Percentiles rank a stretch among this genome's conserved stretches.
phyloP scores from a whole-genome alignment of 768 basidiomycete species.

The Lactifluus pinguis region DNA sequence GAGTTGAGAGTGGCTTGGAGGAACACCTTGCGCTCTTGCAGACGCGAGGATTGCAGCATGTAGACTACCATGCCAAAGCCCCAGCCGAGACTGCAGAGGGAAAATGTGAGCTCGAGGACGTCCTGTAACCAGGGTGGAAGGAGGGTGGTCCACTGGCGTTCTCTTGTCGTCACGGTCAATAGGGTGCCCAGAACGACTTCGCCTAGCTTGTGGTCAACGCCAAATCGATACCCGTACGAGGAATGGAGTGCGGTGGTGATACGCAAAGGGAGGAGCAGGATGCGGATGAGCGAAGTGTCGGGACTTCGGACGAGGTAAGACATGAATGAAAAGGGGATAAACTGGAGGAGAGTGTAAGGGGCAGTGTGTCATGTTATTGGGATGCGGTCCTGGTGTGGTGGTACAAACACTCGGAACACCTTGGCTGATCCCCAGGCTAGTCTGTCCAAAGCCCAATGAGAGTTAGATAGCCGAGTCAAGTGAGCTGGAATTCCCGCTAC shows the following conservation, averaged over 20 bases:
- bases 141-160: conserved; percentile 7
- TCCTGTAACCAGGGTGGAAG: conserved; percentile 48
- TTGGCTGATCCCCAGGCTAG: conserved; percentile 1
- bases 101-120: conserved; percentile 48
- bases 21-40: conserved; percentile 44
- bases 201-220: conserved; percentile 56
- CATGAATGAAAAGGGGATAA: conserved; percentile 51
- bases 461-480: too few species aligned
- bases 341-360: too few species aligned
- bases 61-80: conserved; percentile 52
- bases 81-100: conserved; percentile 60
- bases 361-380: conserved; percentile 20
- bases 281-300: conserved; percentile 52
- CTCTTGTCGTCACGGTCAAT: too few species aligned
- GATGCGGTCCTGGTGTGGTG: conserved; percentile 19
- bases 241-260: conserved; percentile 41
- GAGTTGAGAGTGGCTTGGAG: conserved; percentile 44
- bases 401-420: conserved; percentile 23
- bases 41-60: conserved; percentile 43
- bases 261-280: conserved; percentile 52
- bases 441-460: not conserved
- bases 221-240: conserved; percentile 47
- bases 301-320: conserved; percentile 64
- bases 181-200: conserved; percentile 32
- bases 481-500: too few species aligned